Base-by-base conservation (phyloP, 192 early-diverging fungal genomes). In the Rhizoclosmatium globosum region DNA sequence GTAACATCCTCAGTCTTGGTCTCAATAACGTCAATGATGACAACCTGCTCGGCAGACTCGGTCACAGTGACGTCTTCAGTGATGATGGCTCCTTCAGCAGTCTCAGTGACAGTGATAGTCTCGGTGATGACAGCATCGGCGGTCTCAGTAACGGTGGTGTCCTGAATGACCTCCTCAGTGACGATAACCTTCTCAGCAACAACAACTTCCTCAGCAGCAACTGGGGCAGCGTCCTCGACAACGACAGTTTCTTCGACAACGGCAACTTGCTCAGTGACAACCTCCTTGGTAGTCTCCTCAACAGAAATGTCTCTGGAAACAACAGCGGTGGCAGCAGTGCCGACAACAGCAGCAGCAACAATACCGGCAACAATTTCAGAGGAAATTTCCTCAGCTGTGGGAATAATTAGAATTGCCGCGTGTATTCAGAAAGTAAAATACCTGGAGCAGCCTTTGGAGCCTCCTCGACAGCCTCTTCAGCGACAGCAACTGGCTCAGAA, bases 331-430 rank as follows among this genome's bases (percentile, higher is more conserved):
- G 47, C 45, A 38, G 41, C 39, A 13, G 23, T 41, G 9, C 19
- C 43, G 11, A 57, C 56, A 57, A 57, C 56, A 57, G n/a, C 56
- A 57, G 11, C 56, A n/a, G n/a, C n/a, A n/a, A 57, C 56, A n/a
- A n/a, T n/a, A n/a, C 46, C 67, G 17, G 4, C 45, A 46, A 72
- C 67, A 6, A 44, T 13, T 68, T 68, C 67, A 17, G 38, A 45
- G 67, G 67, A 68, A 45, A 38, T 68, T 45, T 19, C 67, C 31
- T 38, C 31, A 17, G 13, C 45, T 17, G 44, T 47, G 44, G 1
- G 15, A 17, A 45, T 44, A 68, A 44, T 45, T 38, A 68, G 17
- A 47, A 31, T 68, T 41, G 41, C 13, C 7, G 41, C 31, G 45
- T 68, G 0, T 23, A 17, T 45, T 15, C 41, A 4, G 11, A 13